These are phyloP conservation scores for Komagataella pseudopastoris DNA, from an alignment of 805 yeast species.

Conservation along the genomic window DNA sequence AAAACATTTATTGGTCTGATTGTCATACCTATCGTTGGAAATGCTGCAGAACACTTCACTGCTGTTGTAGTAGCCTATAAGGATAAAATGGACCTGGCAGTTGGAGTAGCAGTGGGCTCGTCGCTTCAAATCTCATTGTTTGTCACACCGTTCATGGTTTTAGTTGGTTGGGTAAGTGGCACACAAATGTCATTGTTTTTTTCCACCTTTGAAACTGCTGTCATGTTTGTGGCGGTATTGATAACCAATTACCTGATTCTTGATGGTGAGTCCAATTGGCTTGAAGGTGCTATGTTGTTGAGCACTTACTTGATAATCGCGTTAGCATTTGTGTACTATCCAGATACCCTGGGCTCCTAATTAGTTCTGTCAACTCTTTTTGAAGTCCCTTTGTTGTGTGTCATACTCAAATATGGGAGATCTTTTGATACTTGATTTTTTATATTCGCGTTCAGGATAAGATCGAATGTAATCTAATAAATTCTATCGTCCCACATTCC, in stretches of 20 bases:
- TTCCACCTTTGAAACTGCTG: constrained; percentile 88
- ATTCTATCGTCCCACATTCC: no score
- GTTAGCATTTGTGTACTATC: constrained; percentile 81
- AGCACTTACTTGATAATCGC: constrained; percentile 82
- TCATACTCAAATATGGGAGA: background rate
- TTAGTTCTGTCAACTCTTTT: no score
- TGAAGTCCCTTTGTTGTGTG: background rate
- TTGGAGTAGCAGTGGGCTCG: constrained; percentile 94
- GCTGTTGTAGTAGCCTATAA: constrained; percentile 91
- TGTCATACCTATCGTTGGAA: constrained; percentile 92
- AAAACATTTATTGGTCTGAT: constrained; percentile 93
- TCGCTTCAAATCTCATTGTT: constrained; percentile 91
- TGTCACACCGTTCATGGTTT: constrained; percentile 90
- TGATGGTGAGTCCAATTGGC: constrained; percentile 95
- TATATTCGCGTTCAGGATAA: no score
- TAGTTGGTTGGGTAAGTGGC: constrained; percentile 84
- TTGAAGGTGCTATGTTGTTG: constrained; percentile 88
- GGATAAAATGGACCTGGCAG: constrained; percentile 94
- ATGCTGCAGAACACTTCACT: constrained; percentile 98
- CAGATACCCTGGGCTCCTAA: constrained; percentile 29
- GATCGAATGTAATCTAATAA: no score
- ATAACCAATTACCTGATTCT: constrained; percentile 75
- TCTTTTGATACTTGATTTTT: no score
- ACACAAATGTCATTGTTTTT: constrained; percentile 90
- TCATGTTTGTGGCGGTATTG: constrained; percentile 79